Percentiles rank a stretch among this genome's conserved stretches.
phyloP scores from a whole-genome alignment of 306 rosid genomes.

The Fragaria vesca region DNA sequence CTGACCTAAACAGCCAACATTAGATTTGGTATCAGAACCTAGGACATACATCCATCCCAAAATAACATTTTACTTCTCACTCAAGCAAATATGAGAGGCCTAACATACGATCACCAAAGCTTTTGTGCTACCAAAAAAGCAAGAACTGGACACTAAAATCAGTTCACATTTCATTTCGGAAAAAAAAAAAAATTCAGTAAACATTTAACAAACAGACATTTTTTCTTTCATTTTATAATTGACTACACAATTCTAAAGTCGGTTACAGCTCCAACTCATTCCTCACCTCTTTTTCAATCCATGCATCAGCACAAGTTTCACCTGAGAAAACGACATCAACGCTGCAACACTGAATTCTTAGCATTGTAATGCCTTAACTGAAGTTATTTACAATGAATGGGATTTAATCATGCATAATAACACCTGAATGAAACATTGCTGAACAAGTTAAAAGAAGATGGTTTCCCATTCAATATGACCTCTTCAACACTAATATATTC shows the following conservation, averaged over 20 bases:
- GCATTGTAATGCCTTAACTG: conserved; percentile 17
- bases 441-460: background rate
- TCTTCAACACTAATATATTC: background rate
- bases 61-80: background rate
- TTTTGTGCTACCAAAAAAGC: background rate
- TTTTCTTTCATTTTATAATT: background rate
- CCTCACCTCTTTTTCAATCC: conserved; percentile 95
- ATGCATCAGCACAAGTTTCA: conserved; percentile 85
- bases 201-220: background rate
- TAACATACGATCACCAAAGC: background rate
- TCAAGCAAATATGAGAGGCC: background rate
- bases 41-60: background rate
- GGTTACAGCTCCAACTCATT: conserved; percentile 21
- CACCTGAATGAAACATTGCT: background rate
- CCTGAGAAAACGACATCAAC: conserved; percentile 70
- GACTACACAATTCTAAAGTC: background rate
- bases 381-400: conserved; percentile 10
- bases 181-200: no score
- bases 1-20: background rate
- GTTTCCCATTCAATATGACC: background rate
- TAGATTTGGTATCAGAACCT: background rate
- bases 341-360: conserved; percentile 50
- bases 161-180: background rate
- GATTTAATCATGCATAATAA: conserved; percentile 2
- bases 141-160: background rate